phyloP scores from a whole-genome alignment of 1,284 basidiomycete genomes.

The Volvariella surrecta region DNA sequence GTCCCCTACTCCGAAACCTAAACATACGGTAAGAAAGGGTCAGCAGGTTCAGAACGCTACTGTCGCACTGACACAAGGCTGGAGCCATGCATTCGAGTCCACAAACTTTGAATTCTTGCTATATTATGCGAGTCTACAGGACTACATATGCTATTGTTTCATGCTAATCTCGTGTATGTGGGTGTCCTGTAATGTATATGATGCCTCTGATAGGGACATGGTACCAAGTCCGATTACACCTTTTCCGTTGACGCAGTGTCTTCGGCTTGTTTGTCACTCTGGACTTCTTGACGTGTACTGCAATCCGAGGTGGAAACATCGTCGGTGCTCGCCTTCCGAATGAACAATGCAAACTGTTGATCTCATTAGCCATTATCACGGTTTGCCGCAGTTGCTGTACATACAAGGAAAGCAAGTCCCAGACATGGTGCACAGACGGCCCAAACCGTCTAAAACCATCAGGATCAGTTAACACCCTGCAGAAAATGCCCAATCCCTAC shows the following conservation, averaged over 20 bases:
- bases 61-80: too few relatives aligned
- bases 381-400: slow-evolving; percentile 11
- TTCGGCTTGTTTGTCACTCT: background rate
- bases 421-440: slow-evolving; percentile 51
- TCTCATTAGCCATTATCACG: slow-evolving; percentile 6
- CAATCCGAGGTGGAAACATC: slow-evolving; percentile 9
- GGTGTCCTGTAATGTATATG: too few relatives aligned
- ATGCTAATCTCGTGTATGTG: too few relatives aligned
- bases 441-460: slow-evolving; percentile 43
- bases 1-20: too few relatives aligned
- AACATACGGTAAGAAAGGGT: too few relatives aligned
- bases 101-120: too few relatives aligned
- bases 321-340: slow-evolving; percentile 25
- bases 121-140: too few relatives aligned
- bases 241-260: slow-evolving; percentile 9
- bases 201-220: too few relatives aligned
- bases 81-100: too few relatives aligned
- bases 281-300: background rate
- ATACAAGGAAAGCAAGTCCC: slow-evolving; percentile 43
- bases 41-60: too few relatives aligned
- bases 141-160: too few relatives aligned
- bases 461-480: slow-evolving; percentile 4
- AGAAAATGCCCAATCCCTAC: slow-evolving; percentile 13
- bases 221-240: background rate
- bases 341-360: slow-evolving; percentile 20